phyloP scores from a whole-genome alignment of 2,329 filamentous ascomycete genomes.

The Sporothrix humicola region DNA sequence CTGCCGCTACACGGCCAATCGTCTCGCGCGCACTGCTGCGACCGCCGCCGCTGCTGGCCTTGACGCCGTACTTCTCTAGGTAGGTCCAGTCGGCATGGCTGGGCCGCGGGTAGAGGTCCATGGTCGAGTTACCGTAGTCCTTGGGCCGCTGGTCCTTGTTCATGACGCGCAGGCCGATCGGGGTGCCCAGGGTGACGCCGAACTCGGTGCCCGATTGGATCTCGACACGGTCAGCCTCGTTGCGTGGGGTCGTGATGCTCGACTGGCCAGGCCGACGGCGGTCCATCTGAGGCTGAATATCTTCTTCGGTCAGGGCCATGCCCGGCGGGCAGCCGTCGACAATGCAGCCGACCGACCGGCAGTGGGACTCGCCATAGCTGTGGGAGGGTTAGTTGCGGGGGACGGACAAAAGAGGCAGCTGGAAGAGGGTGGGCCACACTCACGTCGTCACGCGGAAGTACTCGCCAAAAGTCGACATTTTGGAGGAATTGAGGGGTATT shows the following conservation, averaged over 20 bases:
- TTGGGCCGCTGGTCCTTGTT: conserved; percentile 93
- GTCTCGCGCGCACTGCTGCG: conserved; percentile 93
- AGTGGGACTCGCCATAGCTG: conserved; percentile 68
- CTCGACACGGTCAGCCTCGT: conserved; percentile 89
- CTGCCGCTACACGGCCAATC: conserved; percentile 88
- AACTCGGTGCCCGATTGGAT: conserved; percentile 94
- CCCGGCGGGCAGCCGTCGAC: conserved; percentile 91
- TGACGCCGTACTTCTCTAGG: conserved; percentile 94
- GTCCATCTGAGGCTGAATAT: conserved; percentile 95
- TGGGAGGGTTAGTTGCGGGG: conserved; percentile 32
- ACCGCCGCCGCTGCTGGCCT: conserved; percentile 87
- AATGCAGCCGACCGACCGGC: conserved; percentile 91
- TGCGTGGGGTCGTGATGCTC: conserved; percentile 85
- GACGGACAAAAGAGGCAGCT: not conserved
- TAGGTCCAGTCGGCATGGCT: conserved; percentile 98
- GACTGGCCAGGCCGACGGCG: conserved; percentile 88
- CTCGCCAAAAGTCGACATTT: conserved; percentile 86
- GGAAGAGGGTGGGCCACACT: conserved; percentile 42
- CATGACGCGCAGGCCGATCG: conserved; percentile 82
- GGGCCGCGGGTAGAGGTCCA: conserved; percentile 89
- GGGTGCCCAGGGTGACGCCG: conserved; percentile 87
- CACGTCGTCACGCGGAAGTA: conserved; percentile 84
- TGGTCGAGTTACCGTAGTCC: conserved; percentile 88
- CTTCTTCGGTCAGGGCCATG: conserved; percentile 80
- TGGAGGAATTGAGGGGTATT: conserved; percentile 39